Conservation (phyloP, 371 early-diverging fungal species). For the Umbelopsis sp. region DNA sequence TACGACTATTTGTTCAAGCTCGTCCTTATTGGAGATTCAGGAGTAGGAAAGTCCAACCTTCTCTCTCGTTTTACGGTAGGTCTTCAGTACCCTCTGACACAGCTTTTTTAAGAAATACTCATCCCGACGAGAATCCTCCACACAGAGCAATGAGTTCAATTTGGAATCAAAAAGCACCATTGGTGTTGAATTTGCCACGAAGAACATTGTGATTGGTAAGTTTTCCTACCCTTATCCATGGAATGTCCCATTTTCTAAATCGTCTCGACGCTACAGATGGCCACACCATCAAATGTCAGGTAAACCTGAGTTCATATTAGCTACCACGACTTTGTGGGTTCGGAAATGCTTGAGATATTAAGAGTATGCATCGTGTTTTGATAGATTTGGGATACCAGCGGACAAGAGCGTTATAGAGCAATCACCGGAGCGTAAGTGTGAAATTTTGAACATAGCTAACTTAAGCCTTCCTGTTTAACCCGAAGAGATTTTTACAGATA, state of each 20-base stretch:
- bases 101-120: conserved; percentile 27
- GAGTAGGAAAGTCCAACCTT: conserved; percentile 98
- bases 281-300: conserved; percentile 14
- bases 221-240: conserved; percentile 33
- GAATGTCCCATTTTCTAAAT: background rate
- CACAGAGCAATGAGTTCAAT: conserved; percentile 83
- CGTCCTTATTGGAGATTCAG: conserved; percentile 96
- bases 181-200: conserved; percentile 67
- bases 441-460: background rate
- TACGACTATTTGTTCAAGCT: conserved; percentile 91
- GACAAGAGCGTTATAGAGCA: conserved; percentile 80
- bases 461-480: background rate
- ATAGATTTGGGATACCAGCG: conserved; percentile 92
- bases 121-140: background rate
- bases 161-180: conserved; percentile 98
- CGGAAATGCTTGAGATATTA: background rate
- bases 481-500: conserved; percentile 22
- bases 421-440: conserved; percentile 57
- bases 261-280: background rate
- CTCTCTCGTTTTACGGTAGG: conserved; percentile 85
- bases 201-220: conserved; percentile 32
- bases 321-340: background rate
- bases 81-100: conserved; percentile 24
- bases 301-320: background rate
- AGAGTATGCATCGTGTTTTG: conserved; percentile 24